These are phyloP conservation scores for Gonium pectorale DNA, from an alignment of 139 green algal genomes.

Conservation along the genomic window DNA sequence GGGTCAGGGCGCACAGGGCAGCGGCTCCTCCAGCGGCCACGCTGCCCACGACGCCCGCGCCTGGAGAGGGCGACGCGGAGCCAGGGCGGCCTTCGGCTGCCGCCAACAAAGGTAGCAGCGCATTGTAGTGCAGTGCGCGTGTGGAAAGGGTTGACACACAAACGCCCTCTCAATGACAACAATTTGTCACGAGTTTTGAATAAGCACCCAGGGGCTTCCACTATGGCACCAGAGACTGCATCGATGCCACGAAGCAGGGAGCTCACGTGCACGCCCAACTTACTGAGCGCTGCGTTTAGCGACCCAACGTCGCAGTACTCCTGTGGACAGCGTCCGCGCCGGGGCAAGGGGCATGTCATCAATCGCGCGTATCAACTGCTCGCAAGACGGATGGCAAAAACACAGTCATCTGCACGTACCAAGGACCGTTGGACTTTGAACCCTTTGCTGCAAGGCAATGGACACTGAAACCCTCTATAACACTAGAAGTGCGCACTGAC, in stretches of 20 bases:
- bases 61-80: neutral
- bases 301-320: neutral
- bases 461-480: no score
- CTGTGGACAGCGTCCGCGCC: neutral
- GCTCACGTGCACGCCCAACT: neutral
- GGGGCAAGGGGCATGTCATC: no score
- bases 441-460: no score
- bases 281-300: neutral
- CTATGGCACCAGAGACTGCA: neutral
- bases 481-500: no score
- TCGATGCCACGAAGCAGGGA: neutral
- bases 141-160: no score
- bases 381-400: no score
- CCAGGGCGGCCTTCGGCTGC: neutral
- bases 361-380: no score
- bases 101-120: neutral
- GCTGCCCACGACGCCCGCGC: neutral
- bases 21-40: neutral
- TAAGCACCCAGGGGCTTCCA: no score
- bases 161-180: no score
- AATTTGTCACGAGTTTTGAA: no score
- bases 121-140: neutral
- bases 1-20: conserved; percentile 8
- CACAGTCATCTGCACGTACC: no score
- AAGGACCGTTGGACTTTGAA: no score